Percentiles rank a stretch among this genome's conserved stretches.
These are phyloP conservation scores for Neopestalotiopsis sp. DNA, from an alignment of 2,329 filamentous ascomycete species.

Conservation along the genomic window DNA sequence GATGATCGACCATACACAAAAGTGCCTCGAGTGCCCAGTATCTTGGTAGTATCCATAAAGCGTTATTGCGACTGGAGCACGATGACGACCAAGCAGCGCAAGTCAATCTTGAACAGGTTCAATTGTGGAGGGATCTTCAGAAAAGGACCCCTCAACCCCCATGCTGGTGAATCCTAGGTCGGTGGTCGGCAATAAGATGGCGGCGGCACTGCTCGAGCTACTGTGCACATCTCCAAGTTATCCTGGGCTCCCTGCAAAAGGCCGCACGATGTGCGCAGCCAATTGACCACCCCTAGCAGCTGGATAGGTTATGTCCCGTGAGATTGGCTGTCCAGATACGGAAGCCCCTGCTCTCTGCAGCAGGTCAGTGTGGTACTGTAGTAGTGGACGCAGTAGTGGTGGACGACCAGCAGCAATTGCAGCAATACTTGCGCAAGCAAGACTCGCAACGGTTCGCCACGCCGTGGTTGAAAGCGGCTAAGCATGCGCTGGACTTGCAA, in stretches of 20 bases:
- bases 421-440: not conserved
- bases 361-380: not conserved
- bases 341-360: constrained; percentile 17
- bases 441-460: not conserved
- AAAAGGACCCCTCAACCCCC: not conserved
- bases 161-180: not conserved
- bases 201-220: not conserved
- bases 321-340: constrained; percentile 15
- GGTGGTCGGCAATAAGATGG: constrained; percentile 3
- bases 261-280: constrained; percentile 13
- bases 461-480: not conserved
- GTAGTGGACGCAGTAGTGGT: not conserved
- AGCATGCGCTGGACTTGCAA: not conserved
- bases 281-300: constrained; percentile 15
- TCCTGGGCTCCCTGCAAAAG: constrained; percentile 2
- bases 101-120: not conserved
- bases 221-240: constrained; percentile 11
- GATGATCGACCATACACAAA: not conserved
- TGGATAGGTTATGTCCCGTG: not conserved
- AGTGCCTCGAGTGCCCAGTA: not conserved
- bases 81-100: constrained; percentile 2
- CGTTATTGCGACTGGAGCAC: not conserved
- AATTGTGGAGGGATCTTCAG: constrained; percentile 14
- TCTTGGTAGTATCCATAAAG: constrained; percentile 8
- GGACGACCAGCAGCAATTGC: not conserved